A percentile compares a stretch with the other conserved stretches of the same genome.
These are phyloP conservation scores for Rosa hybrid DNA, from an alignment of 331 rosid species.

Conservation along the genomic window DNA sequence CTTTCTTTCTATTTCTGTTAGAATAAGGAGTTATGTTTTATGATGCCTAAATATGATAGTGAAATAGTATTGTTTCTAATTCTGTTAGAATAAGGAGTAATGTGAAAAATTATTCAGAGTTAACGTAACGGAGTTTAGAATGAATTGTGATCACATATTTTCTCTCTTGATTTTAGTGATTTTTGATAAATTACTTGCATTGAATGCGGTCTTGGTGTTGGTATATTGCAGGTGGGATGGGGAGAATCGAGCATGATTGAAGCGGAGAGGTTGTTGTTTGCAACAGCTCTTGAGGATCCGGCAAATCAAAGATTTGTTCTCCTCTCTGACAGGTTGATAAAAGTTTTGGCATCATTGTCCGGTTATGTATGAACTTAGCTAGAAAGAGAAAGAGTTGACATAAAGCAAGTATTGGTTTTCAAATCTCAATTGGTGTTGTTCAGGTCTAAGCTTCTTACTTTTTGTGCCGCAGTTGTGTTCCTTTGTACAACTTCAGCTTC, in stretches of 20 bases:
- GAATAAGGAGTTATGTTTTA: too few species aligned
- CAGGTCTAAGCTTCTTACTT: constrained; percentile 36
- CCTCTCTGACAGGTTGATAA: constrained; percentile 51
- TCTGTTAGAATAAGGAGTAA: not conserved
- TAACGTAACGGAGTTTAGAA: not conserved
- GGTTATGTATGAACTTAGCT: not conserved
- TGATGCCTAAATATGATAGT: too few species aligned
- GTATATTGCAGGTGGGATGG: constrained; percentile 44
- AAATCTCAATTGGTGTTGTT: not conserved
- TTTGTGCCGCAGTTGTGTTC: constrained; percentile 81
- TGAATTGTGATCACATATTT: not conserved
- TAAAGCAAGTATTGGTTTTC: not conserved
- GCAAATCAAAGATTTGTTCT: constrained; percentile 59
- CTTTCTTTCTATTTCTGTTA: too few species aligned
- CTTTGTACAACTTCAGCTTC: constrained; percentile 86
- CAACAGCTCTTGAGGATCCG: constrained; percentile 50
- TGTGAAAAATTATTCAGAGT: not conserved
- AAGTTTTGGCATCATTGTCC: not conserved
- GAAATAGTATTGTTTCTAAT: too few species aligned
- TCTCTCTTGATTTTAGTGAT: too few species aligned
- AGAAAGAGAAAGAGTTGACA: not conserved
- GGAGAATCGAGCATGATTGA: constrained; percentile 59
- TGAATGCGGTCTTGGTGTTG: not conserved
- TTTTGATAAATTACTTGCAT: not conserved
- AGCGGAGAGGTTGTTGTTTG: constrained; percentile 49